These are phyloP conservation scores for Plasmodium sp. DNA, from an alignment of 169 alveolate species.

Conservation along the genomic window DNA sequence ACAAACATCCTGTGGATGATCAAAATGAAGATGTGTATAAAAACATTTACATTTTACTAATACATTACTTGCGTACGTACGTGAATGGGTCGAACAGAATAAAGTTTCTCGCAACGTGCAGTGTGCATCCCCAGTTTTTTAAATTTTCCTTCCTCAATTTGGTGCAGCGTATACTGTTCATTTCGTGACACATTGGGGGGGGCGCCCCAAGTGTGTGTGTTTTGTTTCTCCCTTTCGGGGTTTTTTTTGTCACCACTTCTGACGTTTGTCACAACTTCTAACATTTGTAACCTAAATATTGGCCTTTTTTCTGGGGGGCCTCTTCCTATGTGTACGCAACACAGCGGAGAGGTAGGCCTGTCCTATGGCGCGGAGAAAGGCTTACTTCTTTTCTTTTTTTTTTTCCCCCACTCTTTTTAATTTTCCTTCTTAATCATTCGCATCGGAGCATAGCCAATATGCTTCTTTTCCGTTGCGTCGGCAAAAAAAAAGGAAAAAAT, in stretches of 20 bases:
- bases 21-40: conserved; percentile 74
- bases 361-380: neutral
- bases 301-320: neutral
- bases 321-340: neutral
- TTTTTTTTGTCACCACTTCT: too few relatives aligned
- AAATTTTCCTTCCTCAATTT: conserved; percentile 70
- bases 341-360: neutral
- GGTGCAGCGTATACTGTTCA: conserved; percentile 22
- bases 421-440: neutral
- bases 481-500: neutral
- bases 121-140: conserved; percentile 41
- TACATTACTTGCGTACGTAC: conserved; percentile 40
- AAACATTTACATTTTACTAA: conserved; percentile 63
- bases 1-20: conserved; percentile 31
- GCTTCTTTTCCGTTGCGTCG: neutral
- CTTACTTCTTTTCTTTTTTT: neutral
- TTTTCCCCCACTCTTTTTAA: neutral
- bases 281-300: neutral
- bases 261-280: neutral
- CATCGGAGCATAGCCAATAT: neutral
- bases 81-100: conserved; percentile 44
- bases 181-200: conserved; percentile 26
- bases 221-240: neutral
- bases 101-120: conserved; percentile 54
- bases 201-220: neutral